Evolutionary conservation across 768 basidiomycete species (phyloP).

Genomic region (Agrocybe praecox): DNA sequence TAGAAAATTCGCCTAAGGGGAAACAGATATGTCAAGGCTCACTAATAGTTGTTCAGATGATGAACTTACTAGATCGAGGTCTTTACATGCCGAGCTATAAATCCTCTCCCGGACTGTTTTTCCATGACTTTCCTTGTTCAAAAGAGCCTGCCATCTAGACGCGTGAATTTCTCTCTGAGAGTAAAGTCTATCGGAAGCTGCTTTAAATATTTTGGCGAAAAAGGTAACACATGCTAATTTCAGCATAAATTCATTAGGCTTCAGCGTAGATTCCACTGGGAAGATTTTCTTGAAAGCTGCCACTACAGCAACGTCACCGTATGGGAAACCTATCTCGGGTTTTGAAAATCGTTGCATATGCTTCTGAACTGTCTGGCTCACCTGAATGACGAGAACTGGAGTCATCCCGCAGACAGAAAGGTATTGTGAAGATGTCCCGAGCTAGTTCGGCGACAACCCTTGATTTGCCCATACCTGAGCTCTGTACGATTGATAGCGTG

Average conservation of each 20-base stretch:
- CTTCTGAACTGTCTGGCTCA: background rate
- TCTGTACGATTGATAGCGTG: background rate
- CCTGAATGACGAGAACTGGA: background rate
- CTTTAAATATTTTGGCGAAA: background rate
- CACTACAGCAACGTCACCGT: background rate
- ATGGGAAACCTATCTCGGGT: background rate
- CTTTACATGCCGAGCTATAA: background rate
- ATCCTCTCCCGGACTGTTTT: background rate
- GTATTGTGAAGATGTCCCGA: background rate
- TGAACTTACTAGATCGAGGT: background rate
- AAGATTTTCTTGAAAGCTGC: background rate
- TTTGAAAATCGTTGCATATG: background rate
- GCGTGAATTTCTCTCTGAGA: background rate
- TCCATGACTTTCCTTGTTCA: background rate
- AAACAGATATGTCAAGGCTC: background rate
- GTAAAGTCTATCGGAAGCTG: background rate
- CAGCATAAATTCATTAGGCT: background rate
- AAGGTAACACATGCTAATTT: background rate
- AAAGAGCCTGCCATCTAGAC: background rate
- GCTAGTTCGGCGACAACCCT: background rate
- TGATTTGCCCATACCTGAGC: conserved; percentile 1
- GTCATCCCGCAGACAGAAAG: background rate
- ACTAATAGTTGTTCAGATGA: background rate
- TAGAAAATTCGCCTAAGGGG: too few species aligned
- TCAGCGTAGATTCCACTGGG: background rate